A percentile compares a stretch with the other conserved stretches of the same genome.
Conservation (phyloP, 2,329 filamentous ascomycete species). For the Diplodia seriata region DNA sequence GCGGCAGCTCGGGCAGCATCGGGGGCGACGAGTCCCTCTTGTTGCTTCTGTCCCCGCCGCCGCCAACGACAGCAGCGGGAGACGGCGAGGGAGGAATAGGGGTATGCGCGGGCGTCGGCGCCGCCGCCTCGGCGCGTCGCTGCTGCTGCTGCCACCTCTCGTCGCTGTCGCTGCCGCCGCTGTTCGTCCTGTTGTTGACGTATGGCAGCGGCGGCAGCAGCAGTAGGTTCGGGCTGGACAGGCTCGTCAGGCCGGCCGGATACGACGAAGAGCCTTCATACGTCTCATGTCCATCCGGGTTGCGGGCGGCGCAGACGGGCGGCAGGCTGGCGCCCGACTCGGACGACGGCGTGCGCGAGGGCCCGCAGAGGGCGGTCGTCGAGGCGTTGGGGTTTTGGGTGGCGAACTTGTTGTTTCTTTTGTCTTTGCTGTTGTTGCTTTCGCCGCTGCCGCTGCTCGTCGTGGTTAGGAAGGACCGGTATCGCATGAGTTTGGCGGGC, state of each 20-base stretch:
- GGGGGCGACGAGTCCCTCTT: neutral
- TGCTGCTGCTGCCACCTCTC: neutral
- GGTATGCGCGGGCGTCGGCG: neutral
- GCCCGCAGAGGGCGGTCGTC: neutral
- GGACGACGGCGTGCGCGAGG: conserved; percentile 6
- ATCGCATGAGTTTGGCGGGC: neutral
- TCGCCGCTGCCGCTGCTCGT: neutral
- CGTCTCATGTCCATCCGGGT: too few relatives aligned
- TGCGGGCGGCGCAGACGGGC: neutral
- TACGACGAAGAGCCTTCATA: too few relatives aligned
- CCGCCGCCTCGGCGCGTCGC: neutral
- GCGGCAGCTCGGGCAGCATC: conserved; percentile 1
- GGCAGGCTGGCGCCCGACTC: conserved; percentile 16
- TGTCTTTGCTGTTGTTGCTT: neutral
- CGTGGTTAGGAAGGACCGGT: neutral
- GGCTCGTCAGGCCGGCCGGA: neutral
- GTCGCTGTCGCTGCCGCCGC: neutral
- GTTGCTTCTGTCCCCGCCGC: too few relatives aligned
- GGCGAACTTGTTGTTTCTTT: neutral
- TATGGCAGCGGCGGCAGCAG: neutral
- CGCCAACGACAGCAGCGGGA: neutral
- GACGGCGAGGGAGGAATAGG: neutral
- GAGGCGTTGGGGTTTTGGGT: neutral
- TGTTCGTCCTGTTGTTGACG: too few relatives aligned
- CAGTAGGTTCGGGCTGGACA: conserved; percentile 3